A percentile compares a stretch with the other conserved stretches of the same genome.
phyloP scores from a whole-genome alignment of 164 flowering plant species.

The Vitis rotundifolia region DNA sequence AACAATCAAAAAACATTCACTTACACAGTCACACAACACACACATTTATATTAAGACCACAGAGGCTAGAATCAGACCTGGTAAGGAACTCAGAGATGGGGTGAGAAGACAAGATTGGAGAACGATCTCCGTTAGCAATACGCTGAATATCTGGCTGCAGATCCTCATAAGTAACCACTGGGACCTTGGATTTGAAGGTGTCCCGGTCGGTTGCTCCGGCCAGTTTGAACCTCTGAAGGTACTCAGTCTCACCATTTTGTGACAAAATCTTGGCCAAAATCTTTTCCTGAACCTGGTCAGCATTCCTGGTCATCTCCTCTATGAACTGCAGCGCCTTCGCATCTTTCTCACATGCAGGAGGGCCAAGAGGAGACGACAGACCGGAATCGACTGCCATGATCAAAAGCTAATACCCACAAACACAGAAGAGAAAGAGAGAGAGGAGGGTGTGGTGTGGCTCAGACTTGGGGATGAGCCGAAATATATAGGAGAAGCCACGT shows the following conservation, averaged over 20 bases:
- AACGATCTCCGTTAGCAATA: slow-evolving; percentile 71
- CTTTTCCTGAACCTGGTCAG: slow-evolving; percentile 53
- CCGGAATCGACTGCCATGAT: slow-evolving; percentile 36
- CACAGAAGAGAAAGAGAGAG: not conserved
- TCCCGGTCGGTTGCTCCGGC: slow-evolving; percentile 53
- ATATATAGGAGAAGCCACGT: not conserved
- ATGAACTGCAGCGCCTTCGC: slow-evolving; percentile 66
- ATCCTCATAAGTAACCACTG: slow-evolving; percentile 68
- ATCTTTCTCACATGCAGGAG: slow-evolving; percentile 46
- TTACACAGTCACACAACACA: not conserved
- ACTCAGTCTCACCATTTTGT: slow-evolving; percentile 60
- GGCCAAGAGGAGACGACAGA: slow-evolving; percentile 22
- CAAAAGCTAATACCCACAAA: not conserved
- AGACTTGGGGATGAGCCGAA: not conserved
- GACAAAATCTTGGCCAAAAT: slow-evolving; percentile 54
- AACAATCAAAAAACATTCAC: not conserved
- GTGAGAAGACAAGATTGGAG: slow-evolving; percentile 56
- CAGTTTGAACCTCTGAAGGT: slow-evolving; percentile 41
- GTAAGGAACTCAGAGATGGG: slow-evolving; percentile 84
- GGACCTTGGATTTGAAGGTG: slow-evolving; percentile 57
- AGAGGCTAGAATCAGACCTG: slow-evolving; percentile 35
- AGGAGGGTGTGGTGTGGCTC: not conserved
- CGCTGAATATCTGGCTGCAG: slow-evolving; percentile 68
- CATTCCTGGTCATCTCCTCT: slow-evolving; percentile 59
- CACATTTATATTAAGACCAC: not conserved